Base-by-base conservation (phyloP, 345 rosid genomes). In the Populus alba region DNA sequence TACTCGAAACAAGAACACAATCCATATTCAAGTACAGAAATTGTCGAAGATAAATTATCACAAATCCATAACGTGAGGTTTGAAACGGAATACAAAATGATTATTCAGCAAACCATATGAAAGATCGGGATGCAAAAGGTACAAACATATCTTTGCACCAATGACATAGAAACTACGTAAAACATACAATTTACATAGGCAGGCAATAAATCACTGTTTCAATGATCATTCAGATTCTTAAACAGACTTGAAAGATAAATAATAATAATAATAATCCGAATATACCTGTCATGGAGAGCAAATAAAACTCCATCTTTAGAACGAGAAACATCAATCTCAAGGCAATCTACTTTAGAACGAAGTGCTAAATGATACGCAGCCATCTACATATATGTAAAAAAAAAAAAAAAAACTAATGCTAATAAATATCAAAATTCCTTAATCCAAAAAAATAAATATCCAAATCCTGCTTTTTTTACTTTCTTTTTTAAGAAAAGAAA, bases 311-410 rank as follows among this genome's bases (percentile, higher is more conserved):
- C 97, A 85, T 96, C 99, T 66, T 85, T 84, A 18, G 99, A 91
- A 59, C 98, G 98, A 70, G 99, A 96, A 71, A 94, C 90, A 84
- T 94, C 99, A 78, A 96, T 87, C 90, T 96, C 98, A 37, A 96
- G 87, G 81, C 99, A 96, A 85, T 94, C 97, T 75, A 89, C 99
- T 71, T 84, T 90, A 73, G 97, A 86, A 79, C 71, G 87, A 71
- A 96, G 84, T 41, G 99, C 97, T 49, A 78, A 79, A 45, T 37
- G 81, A 81, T 94, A 94, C 66, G 99, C 98, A 79, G 88, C 87
- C 88, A 94, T 87, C 99, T 96, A 85, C 78, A 25, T 71, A 10
- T 41, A 12, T 41, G 45, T 10, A 41, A 41, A 37, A 29, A 11
- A 65, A 39, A 22, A 25, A 65, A 12, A 65, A 39, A 22, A 25